phyloP scores from a whole-genome alignment of 169 alveolate genomes.

The Plasmodium vinckei region DNA sequence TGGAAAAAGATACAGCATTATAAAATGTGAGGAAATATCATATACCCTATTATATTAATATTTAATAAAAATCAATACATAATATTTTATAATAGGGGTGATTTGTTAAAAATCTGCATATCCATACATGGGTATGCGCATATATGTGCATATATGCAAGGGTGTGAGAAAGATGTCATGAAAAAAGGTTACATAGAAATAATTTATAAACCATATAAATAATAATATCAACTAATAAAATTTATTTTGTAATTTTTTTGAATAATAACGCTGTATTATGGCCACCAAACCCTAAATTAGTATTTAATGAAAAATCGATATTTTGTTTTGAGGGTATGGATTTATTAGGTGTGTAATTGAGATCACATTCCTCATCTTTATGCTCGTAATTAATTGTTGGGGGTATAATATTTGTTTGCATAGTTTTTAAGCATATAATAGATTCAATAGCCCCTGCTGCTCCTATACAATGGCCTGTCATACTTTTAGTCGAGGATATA shows the following conservation, averaged over 20 bases:
- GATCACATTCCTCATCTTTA: conserved; percentile 83
- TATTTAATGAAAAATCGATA: conserved; percentile 73
- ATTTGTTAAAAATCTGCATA: no score
- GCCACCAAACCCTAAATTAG: conserved; percentile 85
- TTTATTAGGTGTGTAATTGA: conserved; percentile 83
- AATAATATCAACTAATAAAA: neutral
- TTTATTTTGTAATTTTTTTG: conserved; percentile 46
- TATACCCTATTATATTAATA: no score
- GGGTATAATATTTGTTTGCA: conserved; percentile 83
- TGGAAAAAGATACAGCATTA: no score
- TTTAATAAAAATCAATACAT: no score
- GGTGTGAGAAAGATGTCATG: no score
- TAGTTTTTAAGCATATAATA: conserved; percentile 79
- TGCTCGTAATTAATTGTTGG: conserved; percentile 83
- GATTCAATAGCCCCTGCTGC: conserved; percentile 86
- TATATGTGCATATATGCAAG: no score
- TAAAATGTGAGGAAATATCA: no score
- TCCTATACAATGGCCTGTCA: conserved; percentile 87
- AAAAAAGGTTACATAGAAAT: no score
- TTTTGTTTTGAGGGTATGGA: conserved; percentile 52
- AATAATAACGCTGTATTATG: conserved; percentile 84
- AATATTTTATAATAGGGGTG: no score
- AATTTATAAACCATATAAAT: no score
- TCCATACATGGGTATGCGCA: no score
- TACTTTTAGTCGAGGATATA: conserved; percentile 82